Percentiles rank a stretch among this genome's conserved stretches.
Conservation (phyloP, 495 filamentous ascomycete genomes). For the Penicillium mononematosum region DNA sequence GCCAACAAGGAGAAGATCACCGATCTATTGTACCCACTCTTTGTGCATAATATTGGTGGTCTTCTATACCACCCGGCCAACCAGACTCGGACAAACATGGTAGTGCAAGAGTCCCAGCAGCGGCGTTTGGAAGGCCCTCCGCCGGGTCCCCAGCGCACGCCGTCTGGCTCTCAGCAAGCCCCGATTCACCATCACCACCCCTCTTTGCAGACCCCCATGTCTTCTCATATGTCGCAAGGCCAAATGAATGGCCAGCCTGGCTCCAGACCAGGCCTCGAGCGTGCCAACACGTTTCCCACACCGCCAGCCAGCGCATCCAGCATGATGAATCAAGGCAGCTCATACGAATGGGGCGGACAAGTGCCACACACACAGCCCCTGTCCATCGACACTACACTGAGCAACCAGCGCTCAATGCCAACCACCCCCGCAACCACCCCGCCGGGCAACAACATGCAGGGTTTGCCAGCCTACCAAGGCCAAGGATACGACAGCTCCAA, state of each 20-base stretch:
- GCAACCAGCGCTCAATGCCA: conserved; percentile 83
- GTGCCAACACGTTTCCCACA: conserved; percentile 88
- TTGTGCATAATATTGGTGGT: conserved; percentile 95
- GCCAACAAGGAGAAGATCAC: conserved; percentile 99
- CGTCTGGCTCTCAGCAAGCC: conserved; percentile 57
- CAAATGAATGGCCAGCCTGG: conserved; percentile 75
- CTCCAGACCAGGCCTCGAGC: conserved; percentile 71
- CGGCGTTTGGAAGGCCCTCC: conserved; percentile 55
- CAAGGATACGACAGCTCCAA: conserved; percentile 74
- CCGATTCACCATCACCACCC: conserved; percentile 74
- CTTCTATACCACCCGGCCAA: conserved; percentile 94
- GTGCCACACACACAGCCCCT: conserved; percentile 69
- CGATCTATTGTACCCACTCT: conserved; percentile 89
- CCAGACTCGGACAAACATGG: conserved; percentile 73
- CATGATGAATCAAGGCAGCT: conserved; percentile 73
- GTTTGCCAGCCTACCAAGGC: conserved; percentile 72
- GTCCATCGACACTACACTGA: conserved; percentile 80
- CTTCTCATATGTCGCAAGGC: conserved; percentile 64
- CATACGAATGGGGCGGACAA: conserved; percentile 71
- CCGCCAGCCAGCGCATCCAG: conserved; percentile 91
- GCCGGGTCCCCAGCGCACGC: conserved; percentile 34
- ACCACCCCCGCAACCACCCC: conserved; percentile 93
- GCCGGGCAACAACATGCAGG: conserved; percentile 71
- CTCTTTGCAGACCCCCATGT: conserved; percentile 68
- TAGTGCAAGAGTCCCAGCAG: conserved; percentile 82